phyloP scores from a whole-genome alignment of 2,329 filamentous ascomycete species.

The Podosphaera leucotricha region DNA sequence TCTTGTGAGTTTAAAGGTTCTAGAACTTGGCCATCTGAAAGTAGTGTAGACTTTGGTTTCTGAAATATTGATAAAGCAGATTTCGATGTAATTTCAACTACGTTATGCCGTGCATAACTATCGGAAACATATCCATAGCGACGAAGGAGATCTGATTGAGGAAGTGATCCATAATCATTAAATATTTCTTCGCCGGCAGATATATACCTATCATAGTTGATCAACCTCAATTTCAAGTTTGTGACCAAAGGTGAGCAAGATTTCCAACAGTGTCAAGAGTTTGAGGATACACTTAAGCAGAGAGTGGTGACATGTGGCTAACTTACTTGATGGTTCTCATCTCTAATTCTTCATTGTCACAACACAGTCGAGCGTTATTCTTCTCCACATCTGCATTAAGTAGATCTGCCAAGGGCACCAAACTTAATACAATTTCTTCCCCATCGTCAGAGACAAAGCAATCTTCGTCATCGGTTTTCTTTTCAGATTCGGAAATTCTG shows the following conservation, averaged over 20 bases:
- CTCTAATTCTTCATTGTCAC: conserved; percentile 22
- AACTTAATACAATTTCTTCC: conserved; percentile 28
- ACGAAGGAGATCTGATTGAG: conserved; percentile 39
- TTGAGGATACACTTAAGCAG: too few species aligned
- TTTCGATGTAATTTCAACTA: conserved; percentile 29
- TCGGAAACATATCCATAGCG: conserved; percentile 45
- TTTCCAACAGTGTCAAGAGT: too few species aligned
- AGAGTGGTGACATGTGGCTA: background rate
- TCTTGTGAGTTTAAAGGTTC: conserved; percentile 10
- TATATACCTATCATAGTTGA: conserved; percentile 20
- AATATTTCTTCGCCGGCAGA: conserved; percentile 35
- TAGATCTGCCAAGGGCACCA: conserved; percentile 50
- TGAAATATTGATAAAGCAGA: background rate
- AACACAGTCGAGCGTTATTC: conserved; percentile 30
- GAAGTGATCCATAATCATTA: conserved; percentile 44
- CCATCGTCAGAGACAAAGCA: conserved; percentile 23
- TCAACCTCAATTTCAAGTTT: background rate
- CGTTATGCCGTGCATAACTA: conserved; percentile 40
- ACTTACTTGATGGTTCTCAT: conserved; percentile 32
- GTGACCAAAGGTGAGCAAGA: background rate
- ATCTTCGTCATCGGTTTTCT: conserved; percentile 17
- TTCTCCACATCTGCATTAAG: conserved; percentile 43
- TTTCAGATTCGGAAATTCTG: background rate
- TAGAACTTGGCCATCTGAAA: conserved; percentile 2
- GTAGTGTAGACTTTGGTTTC: background rate